These are phyloP conservation scores for Diospyros kaki DNA, from an alignment of 148 eudicot species.

Conservation along the genomic window DNA sequence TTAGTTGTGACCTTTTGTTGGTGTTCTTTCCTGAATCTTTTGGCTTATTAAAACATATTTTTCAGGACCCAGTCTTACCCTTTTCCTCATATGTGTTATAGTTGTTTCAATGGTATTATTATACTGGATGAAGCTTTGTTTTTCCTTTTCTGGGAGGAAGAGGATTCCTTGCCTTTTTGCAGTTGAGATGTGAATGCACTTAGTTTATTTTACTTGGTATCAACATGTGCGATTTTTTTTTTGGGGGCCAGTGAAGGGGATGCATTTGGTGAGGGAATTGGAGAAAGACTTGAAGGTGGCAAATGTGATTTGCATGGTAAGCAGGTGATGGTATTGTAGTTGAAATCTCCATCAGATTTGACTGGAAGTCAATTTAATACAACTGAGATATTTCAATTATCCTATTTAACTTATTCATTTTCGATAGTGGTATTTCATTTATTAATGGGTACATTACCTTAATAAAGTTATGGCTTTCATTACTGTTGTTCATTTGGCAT, in stretches of 20 bases:
- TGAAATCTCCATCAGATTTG: neutral
- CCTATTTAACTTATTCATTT: neutral
- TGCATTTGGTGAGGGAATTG: constrained; percentile 90
- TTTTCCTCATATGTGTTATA: too few species aligned
- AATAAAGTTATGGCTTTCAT: neutral
- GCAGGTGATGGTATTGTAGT: constrained; percentile 24
- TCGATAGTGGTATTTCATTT: neutral
- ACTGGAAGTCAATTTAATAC: neutral
- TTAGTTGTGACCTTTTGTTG: neutral
- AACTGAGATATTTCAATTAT: neutral
- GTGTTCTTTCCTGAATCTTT: neutral
- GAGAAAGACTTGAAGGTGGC: constrained; percentile 96
- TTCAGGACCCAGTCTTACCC: neutral
- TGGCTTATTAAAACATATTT: neutral
- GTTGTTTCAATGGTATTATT: neutral
- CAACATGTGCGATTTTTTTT: neutral
- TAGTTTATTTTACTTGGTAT: neutral
- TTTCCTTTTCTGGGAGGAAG: neutral
- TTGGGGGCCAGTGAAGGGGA: constrained; percentile 76
- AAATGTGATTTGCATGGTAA: constrained; percentile 94
- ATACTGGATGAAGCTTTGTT: neutral
- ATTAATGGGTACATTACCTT: neutral
- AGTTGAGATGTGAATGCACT: neutral
- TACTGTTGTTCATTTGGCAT: constrained; percentile 14
- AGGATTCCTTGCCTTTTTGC: neutral